Conservation (phyloP, 73 alveolate genomes). For the Durusdinium trenchii region DNA sequence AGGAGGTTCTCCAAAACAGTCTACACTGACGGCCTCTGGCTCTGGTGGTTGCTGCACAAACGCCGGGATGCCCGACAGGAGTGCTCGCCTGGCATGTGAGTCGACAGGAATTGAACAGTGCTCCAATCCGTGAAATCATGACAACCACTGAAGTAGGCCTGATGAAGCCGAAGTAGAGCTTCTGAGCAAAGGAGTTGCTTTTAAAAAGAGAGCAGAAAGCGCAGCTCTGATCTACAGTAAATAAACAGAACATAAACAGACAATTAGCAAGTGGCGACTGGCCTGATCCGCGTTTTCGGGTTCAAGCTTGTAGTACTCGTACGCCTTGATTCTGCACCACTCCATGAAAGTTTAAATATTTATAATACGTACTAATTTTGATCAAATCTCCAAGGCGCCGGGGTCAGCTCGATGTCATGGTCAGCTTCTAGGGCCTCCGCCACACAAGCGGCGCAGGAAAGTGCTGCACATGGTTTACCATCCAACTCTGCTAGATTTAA, state of each 20-base stretch:
- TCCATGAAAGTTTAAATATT: not conserved
- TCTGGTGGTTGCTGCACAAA: slow-evolving; percentile 47
- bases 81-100: not conserved
- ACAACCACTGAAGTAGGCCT: slow-evolving; percentile 14
- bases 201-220: not conserved
- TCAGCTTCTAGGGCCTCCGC: slow-evolving; percentile 21
- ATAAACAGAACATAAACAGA: not conserved
- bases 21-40: slow-evolving; percentile 52
- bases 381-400: not conserved
- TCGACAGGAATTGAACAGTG: not conserved
- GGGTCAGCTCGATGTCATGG: slow-evolving; percentile 46
- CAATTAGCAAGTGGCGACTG: not conserved
- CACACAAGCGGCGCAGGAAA: too few species aligned
- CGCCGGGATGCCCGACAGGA: slow-evolving; percentile 51
- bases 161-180: slow-evolving; percentile 74
- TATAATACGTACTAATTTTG: not conserved
- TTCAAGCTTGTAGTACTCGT: slow-evolving; percentile 68
- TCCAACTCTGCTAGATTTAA: not conserved
- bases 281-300: slow-evolving; percentile 62
- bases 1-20: too few species aligned
- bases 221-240: not conserved
- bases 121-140: not conserved
- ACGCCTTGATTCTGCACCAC: slow-evolving; percentile 25
- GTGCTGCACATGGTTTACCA: not conserved
- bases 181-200: not conserved